phyloP scores from a whole-genome alignment of 331 rosid species.

The Acacia concinna region DNA sequence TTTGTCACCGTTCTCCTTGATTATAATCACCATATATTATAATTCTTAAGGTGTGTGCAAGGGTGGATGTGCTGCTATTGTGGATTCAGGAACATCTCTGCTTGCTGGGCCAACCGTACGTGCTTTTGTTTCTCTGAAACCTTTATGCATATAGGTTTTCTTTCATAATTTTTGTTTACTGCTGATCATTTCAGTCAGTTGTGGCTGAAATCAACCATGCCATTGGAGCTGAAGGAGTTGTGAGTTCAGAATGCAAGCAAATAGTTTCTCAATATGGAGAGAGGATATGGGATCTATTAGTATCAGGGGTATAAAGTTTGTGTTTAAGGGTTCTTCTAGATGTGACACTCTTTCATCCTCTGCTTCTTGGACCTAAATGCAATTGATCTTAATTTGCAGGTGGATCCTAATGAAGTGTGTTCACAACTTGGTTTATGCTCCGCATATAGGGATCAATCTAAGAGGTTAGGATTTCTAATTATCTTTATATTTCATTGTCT shows the following conservation, averaged over 20 bases:
- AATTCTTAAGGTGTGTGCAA: conserved; percentile 63
- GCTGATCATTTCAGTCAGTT: conserved; percentile 42
- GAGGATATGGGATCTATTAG: conserved; percentile 75
- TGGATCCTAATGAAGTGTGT: conserved; percentile 56
- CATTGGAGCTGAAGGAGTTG: conserved; percentile 88
- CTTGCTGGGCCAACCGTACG: conserved; percentile 87
- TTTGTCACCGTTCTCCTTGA: conserved; percentile 4
- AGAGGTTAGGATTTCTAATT: conserved; percentile 40
- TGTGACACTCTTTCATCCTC: conserved; percentile 2
- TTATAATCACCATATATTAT: conserved; percentile 15
- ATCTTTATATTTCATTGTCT: conserved; percentile 9
- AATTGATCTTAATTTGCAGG: conserved; percentile 51
- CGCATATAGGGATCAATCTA: conserved; percentile 34
- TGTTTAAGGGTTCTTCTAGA: background rate
- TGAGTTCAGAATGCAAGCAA: conserved; percentile 75
- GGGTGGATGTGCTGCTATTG: conserved; percentile 82
- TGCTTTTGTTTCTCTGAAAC: conserved; percentile 20
- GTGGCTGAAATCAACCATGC: conserved; percentile 88
- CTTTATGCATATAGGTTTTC: background rate
- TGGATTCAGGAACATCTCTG: conserved; percentile 90
- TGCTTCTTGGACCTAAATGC: conserved; percentile 9
- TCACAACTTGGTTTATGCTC: conserved; percentile 62
- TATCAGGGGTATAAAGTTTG: conserved; percentile 55
- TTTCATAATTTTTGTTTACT: conserved; percentile 20
- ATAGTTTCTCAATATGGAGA: conserved; percentile 84